Percentiles rank a stretch among this genome's conserved stretches.
phyloP scores from a whole-genome alignment of 148 eudicot species.

The Rhododendron mucronatum region DNA sequence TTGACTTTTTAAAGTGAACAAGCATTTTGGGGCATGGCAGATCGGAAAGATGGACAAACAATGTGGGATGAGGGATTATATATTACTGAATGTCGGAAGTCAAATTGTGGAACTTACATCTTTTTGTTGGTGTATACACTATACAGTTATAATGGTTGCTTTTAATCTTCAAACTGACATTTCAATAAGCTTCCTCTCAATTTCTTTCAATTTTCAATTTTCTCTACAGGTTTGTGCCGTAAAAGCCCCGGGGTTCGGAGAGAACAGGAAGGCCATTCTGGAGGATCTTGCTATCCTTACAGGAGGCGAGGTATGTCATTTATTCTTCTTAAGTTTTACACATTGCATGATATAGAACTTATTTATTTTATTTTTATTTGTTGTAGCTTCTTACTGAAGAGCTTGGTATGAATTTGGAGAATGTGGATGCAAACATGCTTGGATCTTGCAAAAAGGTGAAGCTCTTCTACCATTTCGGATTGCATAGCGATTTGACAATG shows the following conservation, averaged over 20 bases:
- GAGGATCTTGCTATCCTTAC: conserved; percentile 87
- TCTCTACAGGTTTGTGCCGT: conserved; percentile 69
- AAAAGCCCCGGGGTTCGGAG: conserved; percentile 97
- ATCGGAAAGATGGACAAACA: not conserved
- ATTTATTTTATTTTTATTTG: not conserved
- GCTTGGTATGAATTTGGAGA: conserved; percentile 86
- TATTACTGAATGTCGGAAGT: not conserved
- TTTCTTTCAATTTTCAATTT: not conserved
- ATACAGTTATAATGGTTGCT: not conserved
- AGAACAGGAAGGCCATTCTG: conserved; percentile 71
- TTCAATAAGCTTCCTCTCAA: not conserved
- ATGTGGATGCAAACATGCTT: conserved; percentile 63
- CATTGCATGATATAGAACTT: not conserved
- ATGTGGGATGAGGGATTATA: not conserved
- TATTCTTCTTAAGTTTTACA: not conserved
- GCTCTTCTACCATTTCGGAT: not conserved
- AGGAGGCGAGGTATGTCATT: conserved; percentile 63
- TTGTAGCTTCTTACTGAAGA: conserved; percentile 81
- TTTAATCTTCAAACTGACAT: not conserved
- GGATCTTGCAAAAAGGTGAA: conserved; percentile 89
- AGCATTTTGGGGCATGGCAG: not conserved
- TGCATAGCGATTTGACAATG: not conserved
- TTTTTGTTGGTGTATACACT: not conserved
- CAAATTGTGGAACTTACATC: not conserved
- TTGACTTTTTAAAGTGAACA: not conserved